phyloP scores from a whole-genome alignment of 768 basidiomycete genomes.

The Lentinula raphanica region DNA sequence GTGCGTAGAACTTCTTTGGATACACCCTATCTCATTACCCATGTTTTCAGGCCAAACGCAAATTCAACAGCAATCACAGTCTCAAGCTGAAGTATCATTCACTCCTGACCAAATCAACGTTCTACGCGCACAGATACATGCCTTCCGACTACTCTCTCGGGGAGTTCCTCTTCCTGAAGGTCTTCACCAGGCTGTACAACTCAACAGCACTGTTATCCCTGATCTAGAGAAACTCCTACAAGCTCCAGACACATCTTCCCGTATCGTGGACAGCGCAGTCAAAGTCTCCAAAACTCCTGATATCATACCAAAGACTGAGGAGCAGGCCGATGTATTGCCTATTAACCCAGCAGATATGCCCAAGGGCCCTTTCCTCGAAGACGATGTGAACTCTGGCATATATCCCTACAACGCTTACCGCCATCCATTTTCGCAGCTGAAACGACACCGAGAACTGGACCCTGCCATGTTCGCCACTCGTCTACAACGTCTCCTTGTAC shows the following conservation, averaged over 20 bases:
- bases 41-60: conserved; percentile 20
- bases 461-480: conserved; percentile 64
- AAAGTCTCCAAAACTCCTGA: conserved; percentile 61
- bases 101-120: conserved; percentile 68
- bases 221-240: conserved; percentile 65
- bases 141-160: conserved; percentile 68
- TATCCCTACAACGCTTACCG: conserved; percentile 91
- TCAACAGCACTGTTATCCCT: conserved; percentile 53
- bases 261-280: conserved; percentile 70
- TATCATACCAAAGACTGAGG: conserved; percentile 48
- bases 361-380: conserved; percentile 73
- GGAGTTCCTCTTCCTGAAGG: conserved; percentile 64
- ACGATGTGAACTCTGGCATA: conserved; percentile 72
- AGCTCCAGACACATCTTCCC: conserved; percentile 51
- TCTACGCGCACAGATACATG: conserved; percentile 78
- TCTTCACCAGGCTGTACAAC: conserved; percentile 65
- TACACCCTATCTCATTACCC: conserved; percentile 6
- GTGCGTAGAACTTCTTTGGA: conserved; percentile 19
- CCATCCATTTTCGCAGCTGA: conserved; percentile 78
- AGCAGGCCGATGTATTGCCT: conserved; percentile 32
- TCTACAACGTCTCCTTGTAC: conserved; percentile 77
- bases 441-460: conserved; percentile 55
- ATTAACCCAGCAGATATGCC: conserved; percentile 58
- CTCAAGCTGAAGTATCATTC: conserved; percentile 71
- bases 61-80: conserved; percentile 31